Conservation (phyloP, 768 basidiomycete species). For the Psilocybe subaeruginosa region DNA sequence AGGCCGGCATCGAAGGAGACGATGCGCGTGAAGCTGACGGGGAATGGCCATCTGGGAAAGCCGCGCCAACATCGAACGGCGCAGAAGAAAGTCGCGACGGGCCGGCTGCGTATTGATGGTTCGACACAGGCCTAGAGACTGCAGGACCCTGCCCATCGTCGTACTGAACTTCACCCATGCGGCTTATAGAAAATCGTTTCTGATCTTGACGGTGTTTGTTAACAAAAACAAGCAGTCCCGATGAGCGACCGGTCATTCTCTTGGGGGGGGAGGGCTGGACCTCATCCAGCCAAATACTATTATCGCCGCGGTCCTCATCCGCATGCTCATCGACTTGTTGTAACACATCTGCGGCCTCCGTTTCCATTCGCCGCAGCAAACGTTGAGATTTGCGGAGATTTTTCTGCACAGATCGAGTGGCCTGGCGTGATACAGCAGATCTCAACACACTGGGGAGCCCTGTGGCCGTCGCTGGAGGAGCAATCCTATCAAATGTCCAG, state of each 20-base stretch:
- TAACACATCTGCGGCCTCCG: background rate
- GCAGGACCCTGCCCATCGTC: background rate
- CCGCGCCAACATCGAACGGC: background rate
- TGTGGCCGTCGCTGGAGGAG: background rate
- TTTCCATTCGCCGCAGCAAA: no score
- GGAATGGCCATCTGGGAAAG: background rate
- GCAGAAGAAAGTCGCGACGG: background rate
- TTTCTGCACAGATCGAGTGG: no score
- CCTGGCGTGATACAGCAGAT: background rate
- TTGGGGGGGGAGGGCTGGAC: background rate
- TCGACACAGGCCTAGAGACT: background rate
- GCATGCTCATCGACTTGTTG: background rate
- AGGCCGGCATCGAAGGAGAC: background rate
- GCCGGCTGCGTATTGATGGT: background rate
- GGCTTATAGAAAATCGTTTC: background rate
- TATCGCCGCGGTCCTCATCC: background rate
- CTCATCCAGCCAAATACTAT: constrained; percentile 1
- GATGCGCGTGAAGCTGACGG: background rate
- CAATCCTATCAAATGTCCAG: background rate
- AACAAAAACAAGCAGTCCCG: background rate
- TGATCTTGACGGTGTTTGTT: background rate
- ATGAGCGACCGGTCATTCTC: background rate
- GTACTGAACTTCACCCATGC: background rate
- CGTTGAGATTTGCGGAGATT: no score
- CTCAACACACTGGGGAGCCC: background rate